Base-by-base conservation (phyloP, 768 basidiomycete genomes). In the Tylopilus rubrobrunneus region DNA sequence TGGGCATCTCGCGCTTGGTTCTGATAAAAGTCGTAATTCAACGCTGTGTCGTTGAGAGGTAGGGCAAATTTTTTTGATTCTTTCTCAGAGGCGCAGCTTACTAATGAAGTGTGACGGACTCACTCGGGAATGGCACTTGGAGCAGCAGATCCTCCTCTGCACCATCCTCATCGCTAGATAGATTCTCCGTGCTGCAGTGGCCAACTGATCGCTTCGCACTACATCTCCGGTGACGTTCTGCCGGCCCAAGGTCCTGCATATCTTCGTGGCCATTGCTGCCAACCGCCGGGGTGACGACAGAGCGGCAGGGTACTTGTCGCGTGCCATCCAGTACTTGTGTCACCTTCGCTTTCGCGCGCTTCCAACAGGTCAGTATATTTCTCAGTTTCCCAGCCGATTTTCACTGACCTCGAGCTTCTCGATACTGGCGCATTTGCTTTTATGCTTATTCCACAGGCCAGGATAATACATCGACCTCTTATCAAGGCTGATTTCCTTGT, bases 381-480 rank as follows among this genome's bases (percentile, higher is more conserved):
- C 2, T 34, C 31, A 2, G n/a, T 40, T 42, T 49, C 19, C 40
- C 19, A 25, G 29, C 9, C 14, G 7, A 44, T 15, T 15, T 52
- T 17, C 14, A 53, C 70, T 65, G 15, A 71, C 68, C 62, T 70
- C 59, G 2, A 62, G 49, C 36, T 55, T 59, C 43, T 56, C 55
- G 39, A 69, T 55, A 27, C 47, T 19, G 25, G 56, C 59, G 37
- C 72, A 72, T 52, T 71, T 71, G 3, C 52, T 27, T 40, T 51
- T 63, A 49, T 72, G 71, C 53, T 72, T 72, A 47, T 46, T 36
- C 71, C 71, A 72, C 8, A 72, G 39, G 7, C 71, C 71, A 15
- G 71, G 69, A 40, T 72, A 73, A 56, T 73, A 73, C 25, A 55
- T 48, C 3, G 65, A 70, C 41, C 71, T 51, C 49, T 68, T 70